These are phyloP conservation scores for Aspergillus hiratsukae DNA, from an alignment of 2,329 filamentous ascomycete species.

Conservation along the genomic window DNA sequence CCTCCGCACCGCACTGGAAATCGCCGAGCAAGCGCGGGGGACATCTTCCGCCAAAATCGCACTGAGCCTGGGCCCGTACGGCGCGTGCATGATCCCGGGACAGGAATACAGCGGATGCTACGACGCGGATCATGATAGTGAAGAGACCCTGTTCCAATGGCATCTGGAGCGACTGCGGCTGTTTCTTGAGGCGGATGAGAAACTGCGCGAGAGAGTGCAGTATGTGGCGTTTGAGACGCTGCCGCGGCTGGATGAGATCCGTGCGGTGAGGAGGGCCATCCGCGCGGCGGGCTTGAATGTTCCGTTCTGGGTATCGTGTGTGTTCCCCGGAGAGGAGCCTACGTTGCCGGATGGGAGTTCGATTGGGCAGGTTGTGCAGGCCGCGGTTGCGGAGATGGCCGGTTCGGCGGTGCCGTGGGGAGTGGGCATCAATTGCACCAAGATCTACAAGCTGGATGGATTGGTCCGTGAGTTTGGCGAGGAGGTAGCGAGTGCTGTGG, in stretches of 20 bases:
- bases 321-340: constrained; percentile 55
- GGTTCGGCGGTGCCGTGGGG: constrained; percentile 49
- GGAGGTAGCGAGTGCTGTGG: constrained; percentile 15
- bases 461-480: constrained; percentile 36
- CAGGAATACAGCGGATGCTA: constrained; percentile 64
- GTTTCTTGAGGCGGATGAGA: constrained; percentile 42
- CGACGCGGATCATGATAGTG: constrained; percentile 45
- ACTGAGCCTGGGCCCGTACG: constrained; percentile 62
- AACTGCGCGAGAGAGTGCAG: constrained; percentile 41
- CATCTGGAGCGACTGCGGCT: constrained; percentile 52
- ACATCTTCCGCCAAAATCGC: constrained; percentile 33
- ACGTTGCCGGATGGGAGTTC: constrained; percentile 54
- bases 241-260: constrained; percentile 58
- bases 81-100: constrained; percentile 61
- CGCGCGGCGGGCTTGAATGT: constrained; percentile 19
- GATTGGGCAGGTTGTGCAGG: constrained; percentile 40
- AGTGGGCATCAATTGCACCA: constrained; percentile 64
- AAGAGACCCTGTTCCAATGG: constrained; percentile 50
- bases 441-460: constrained; percentile 28
- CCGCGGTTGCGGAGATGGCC: constrained; percentile 28
- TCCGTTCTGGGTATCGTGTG: constrained; percentile 59
- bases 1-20: constrained; percentile 35
- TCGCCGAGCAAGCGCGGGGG: constrained; percentile 33
- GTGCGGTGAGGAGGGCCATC: constrained; percentile 40
- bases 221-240: constrained; percentile 64